Evolutionary conservation across 2,329 filamentous ascomycete genomes (phyloP), one percentile per base, ranked within the genome.

Genomic region (Talaromyces piceae): DNA sequence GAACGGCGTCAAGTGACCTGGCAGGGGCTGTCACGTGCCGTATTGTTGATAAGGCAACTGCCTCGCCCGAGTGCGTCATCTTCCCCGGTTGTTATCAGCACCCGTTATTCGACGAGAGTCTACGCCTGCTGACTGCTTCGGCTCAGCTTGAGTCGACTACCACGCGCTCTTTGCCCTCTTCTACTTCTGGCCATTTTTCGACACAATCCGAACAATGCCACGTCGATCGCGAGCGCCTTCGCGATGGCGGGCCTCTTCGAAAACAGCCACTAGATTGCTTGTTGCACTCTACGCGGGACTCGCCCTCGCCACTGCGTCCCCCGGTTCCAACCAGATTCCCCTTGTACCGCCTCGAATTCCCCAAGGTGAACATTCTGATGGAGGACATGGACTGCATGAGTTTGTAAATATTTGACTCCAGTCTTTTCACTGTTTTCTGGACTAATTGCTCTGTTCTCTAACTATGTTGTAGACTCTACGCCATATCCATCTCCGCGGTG

Each of bases 401-500:
- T 72, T 72, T 63, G 68, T 71, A 63, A 45, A 48, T 31, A 22
- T 30, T 11, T 46, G 6, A 43, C 8, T 53, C 13, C 18, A 9
- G 4, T 20, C 22, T 3, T 49, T n/a, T n/a, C n/a, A n/a, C n/a
- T n/a, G n/a, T n/a, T n/a, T n/a, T n/a, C n/a, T n/a, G n/a, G n/a
- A n/a, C n/a, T n/a, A n/a, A n/a, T n/a, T n/a, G n/a, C 12, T 23
- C 44, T 41, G 44, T 27, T 51, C 31, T 57, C 48, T 53, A 12
- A 50, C 45, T 41, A 28, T 44, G 45, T 44, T 25, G 41, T 33
- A 70, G 69, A 61, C 63, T 5, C 80, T 98, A 51, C 84, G 89
- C 61, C 91, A 98, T 70, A 84, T 97, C 62, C 93, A 88, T 71
- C 91, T 96, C 67, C 91, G 95, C 71, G 91, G 91, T 53, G 87